phyloP scores from a whole-genome alignment of 2,329 filamentous ascomycete genomes.

The Penicillium hordei region DNA sequence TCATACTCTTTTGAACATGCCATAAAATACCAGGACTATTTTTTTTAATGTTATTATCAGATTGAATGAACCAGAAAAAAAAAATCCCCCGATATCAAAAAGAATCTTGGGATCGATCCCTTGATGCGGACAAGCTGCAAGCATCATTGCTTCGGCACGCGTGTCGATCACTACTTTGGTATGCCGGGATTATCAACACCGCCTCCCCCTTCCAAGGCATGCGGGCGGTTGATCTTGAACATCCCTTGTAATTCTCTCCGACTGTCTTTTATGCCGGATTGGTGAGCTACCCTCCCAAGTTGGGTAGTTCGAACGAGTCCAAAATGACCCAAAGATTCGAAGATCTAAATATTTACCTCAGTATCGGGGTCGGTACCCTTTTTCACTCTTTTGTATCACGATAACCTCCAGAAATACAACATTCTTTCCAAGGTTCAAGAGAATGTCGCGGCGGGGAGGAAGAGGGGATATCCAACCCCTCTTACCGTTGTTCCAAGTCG shows the following conservation, averaged over 20 bases:
- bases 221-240: conserved; percentile 1
- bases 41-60: neutral
- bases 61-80: neutral
- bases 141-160: conserved; percentile 17
- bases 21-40: neutral
- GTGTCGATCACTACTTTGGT: conserved; percentile 23
- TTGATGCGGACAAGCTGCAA: conserved; percentile 14
- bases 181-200: conserved; percentile 23
- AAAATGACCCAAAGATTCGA: neutral
- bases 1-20: neutral
- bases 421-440: neutral
- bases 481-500: conserved; percentile 1
- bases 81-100: conserved; percentile 6
- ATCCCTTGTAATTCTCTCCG: conserved; percentile 5
- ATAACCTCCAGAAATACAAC: neutral
- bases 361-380: neutral
- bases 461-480: conserved; percentile 1
- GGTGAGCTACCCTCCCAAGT: neutral
- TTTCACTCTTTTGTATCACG: neutral
- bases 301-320: neutral
- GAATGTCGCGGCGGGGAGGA: conserved; percentile 8
- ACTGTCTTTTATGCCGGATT: neutral
- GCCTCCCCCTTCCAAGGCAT: conserved; percentile 22
- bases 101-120: conserved; percentile 6
- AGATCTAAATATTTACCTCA: neutral